Conservation (phyloP, 306 rosid genomes). For the Quercus suber region DNA sequence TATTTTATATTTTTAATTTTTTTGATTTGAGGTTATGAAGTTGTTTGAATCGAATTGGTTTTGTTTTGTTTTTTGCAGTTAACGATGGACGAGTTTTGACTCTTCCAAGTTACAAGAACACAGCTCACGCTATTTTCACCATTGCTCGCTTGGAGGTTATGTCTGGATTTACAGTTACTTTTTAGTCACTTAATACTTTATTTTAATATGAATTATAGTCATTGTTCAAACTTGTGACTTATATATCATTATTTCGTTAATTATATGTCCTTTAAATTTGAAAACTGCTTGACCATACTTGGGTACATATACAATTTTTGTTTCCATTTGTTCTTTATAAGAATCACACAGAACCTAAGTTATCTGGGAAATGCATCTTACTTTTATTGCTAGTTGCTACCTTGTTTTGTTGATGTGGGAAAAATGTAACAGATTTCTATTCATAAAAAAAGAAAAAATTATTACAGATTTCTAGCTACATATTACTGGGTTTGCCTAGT, state of each 20-base stretch:
- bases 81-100: conserved; percentile 73
- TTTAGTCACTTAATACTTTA: no score
- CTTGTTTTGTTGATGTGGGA: neutral
- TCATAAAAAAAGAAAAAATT: no score
- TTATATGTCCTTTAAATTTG: no score
- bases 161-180: no score
- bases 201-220: neutral
- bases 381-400: neutral
- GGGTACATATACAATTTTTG: neutral
- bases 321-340: neutral
- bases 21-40: neutral
- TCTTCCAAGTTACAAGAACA: conserved; percentile 79
- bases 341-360: neutral
- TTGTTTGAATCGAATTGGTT: neutral
- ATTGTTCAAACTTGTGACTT: no score
- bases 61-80: conserved; percentile 42
- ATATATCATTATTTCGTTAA: no score
- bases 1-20: neutral
- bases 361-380: neutral
- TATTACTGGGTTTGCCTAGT: neutral
- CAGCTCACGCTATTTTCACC: conserved; percentile 75
- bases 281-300: neutral
- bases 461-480: neutral
- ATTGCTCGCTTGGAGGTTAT: conserved; percentile 82
- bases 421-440: neutral